phyloP scores from a whole-genome alignment of 2,329 filamentous ascomycete species.

The Colletotrichum sp. region DNA sequence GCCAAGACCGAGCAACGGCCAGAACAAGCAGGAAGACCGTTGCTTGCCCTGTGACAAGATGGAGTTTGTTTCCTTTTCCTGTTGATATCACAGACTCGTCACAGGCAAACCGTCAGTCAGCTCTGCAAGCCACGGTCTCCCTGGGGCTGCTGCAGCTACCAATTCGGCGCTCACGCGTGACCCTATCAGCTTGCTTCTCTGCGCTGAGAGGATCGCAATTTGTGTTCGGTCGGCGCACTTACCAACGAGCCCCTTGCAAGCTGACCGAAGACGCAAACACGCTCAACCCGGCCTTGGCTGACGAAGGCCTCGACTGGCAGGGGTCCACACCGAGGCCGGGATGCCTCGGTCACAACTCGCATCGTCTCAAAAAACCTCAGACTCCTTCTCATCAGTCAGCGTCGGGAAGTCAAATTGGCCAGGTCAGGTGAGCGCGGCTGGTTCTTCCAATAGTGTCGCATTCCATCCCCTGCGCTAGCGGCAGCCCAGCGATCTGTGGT shows the following conservation, averaged over 20 bases:
- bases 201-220: not conserved
- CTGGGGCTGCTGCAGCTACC: not conserved
- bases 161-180: not conserved
- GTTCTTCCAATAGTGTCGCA: constrained; percentile 6
- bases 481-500: not conserved
- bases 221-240: not conserved
- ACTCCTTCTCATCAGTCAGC: not conserved
- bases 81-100: not conserved
- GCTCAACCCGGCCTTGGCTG: not conserved
- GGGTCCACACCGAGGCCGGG: constrained; percentile 11
- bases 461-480: constrained; percentile 6
- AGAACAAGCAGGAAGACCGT: not conserved
- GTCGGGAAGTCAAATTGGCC: not conserved
- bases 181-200: not conserved
- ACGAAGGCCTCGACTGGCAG: not conserved
- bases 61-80: not conserved
- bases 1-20: not conserved
- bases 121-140: not conserved
- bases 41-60: not conserved
- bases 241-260: not conserved
- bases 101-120: not conserved
- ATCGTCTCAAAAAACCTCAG: not conserved
- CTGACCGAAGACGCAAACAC: constrained; percentile 6
- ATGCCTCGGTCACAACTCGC: not conserved
- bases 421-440: constrained; percentile 8